Conservation (phyloP, 2,329 filamentous ascomycete genomes). For the Scleromitrula shiraiana region DNA sequence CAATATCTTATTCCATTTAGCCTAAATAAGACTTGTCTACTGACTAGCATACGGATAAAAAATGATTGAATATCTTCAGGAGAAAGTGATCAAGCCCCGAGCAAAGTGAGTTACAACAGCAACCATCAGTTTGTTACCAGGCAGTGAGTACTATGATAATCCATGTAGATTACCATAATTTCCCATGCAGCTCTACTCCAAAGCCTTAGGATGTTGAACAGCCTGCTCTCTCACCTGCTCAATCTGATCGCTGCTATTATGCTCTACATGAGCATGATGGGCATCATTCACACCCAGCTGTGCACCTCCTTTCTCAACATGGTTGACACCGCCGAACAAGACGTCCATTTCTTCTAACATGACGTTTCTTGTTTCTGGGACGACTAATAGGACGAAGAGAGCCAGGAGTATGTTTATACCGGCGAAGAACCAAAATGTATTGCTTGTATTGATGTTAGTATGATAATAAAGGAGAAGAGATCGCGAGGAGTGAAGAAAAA, state of each 20-base stretch:
- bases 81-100: too few species aligned
- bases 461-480: neutral
- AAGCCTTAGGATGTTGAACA: too few species aligned
- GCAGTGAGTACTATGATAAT: too few species aligned
- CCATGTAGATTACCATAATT: too few species aligned
- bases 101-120: too few species aligned
- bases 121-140: too few species aligned
- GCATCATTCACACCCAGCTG: slow-evolving; percentile 22
- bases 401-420: slow-evolving; percentile 39
- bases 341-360: slow-evolving; percentile 48
- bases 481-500: neutral
- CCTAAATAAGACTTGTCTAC: too few species aligned
- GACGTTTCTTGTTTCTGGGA: slow-evolving; percentile 48
- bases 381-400: slow-evolving; percentile 42
- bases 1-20: too few species aligned
- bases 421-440: slow-evolving; percentile 44
- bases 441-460: slow-evolving; percentile 10
- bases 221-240: too few species aligned
- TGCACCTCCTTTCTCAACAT: slow-evolving; percentile 27
- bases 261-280: slow-evolving; percentile 23
- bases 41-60: too few species aligned
- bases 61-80: too few species aligned
- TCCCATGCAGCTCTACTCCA: too few species aligned
- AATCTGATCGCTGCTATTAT: neutral
- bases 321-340: slow-evolving; percentile 38